A percentile compares a stretch with the other conserved stretches of the same genome.
Conservation (phyloP, 495 filamentous ascomycete species). For the Echria macrotheca region DNA sequence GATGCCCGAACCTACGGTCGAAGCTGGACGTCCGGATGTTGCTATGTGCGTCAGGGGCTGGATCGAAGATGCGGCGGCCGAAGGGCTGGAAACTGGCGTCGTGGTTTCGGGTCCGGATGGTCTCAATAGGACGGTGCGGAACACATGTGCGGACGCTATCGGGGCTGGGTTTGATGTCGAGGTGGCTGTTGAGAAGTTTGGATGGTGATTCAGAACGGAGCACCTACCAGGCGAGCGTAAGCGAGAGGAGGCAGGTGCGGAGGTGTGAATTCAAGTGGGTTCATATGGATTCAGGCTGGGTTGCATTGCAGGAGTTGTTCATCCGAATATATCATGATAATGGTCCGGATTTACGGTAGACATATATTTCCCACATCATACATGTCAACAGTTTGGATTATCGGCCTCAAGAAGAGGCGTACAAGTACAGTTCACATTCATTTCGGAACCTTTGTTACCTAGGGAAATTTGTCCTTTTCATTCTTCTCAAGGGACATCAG, state of each 20-base stretch:
- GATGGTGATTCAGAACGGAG: no score
- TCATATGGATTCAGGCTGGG: no score
- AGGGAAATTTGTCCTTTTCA: no score
- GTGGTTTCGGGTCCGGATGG: conserved; percentile 53
- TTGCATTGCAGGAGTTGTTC: no score
- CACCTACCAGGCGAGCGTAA: no score
- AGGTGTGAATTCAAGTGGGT: no score
- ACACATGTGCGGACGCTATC: conserved; percentile 44
- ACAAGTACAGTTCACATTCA: no score
- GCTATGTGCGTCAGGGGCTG: conserved; percentile 27
- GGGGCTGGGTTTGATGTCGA: conserved; percentile 33
- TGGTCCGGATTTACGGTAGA: background rate
- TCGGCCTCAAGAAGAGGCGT: no score
- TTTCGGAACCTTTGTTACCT: no score
- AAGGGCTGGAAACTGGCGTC: conserved; percentile 33
- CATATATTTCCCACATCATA: background rate
- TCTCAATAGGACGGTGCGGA: conserved; percentile 47
- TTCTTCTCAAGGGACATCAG: background rate
- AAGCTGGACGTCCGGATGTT: conserved; percentile 50
- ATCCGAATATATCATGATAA: no score
- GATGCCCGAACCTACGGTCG: conserved; percentile 46
- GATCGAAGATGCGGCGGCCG: conserved; percentile 24
- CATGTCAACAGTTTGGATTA: no score
- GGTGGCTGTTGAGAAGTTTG: conserved; percentile 47
- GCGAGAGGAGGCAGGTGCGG: no score